Conservation (phyloP, 75 land plant species). For the Cupressus sempervirens region DNA sequence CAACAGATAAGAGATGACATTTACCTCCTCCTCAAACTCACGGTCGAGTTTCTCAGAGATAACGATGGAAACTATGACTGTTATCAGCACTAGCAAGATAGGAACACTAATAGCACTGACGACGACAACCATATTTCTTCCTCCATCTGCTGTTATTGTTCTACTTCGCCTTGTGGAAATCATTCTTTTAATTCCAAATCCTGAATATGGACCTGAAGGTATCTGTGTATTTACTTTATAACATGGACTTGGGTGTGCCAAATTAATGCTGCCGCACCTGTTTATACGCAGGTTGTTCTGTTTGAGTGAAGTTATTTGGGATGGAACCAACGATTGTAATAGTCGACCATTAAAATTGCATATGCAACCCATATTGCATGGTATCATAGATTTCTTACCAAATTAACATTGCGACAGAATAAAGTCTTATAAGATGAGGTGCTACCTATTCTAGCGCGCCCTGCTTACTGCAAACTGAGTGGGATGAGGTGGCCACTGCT, state of each 20-base stretch:
- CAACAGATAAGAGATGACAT: background rate
- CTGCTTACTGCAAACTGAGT: background rate
- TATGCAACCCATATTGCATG: background rate
- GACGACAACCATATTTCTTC: background rate
- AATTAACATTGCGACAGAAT: background rate
- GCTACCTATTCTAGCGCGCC: background rate
- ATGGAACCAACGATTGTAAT: background rate
- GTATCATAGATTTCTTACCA: background rate
- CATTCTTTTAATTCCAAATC: background rate
- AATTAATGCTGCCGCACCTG: background rate
- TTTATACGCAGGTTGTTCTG: background rate
- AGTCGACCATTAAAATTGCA: background rate
- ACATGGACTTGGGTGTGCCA: background rate
- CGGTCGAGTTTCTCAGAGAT: constrained; percentile 6
- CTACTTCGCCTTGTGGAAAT: background rate
- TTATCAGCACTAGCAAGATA: background rate
- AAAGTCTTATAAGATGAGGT: background rate
- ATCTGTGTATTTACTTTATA: background rate
- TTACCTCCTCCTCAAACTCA: constrained; percentile 8
- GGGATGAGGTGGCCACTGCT: background rate
- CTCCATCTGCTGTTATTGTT: background rate
- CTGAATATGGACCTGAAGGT: background rate
- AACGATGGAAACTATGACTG: constrained; percentile 7
- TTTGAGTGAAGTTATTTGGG: background rate
- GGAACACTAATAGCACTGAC: background rate